Evolutionary conservation across 169 alveolate genomes (phyloP).

Genomic region (Plasmodium vivax): DNA sequence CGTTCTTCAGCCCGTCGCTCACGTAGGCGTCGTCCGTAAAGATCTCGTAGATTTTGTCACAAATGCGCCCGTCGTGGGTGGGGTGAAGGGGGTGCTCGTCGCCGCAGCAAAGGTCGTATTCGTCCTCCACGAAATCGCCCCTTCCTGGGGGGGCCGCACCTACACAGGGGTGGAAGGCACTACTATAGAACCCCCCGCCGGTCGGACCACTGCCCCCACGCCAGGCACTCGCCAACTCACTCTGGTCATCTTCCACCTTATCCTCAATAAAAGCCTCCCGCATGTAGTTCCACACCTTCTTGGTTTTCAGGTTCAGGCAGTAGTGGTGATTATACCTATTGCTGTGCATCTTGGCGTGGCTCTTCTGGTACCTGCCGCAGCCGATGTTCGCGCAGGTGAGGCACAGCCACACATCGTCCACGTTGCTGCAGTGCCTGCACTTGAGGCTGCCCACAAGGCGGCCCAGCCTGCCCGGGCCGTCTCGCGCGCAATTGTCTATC

Average conservation of each 20-base stretch:
- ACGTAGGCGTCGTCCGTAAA: constrained; percentile 53
- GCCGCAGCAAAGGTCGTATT: neutral
- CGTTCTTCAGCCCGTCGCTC: constrained; percentile 58
- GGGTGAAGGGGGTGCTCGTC: neutral
- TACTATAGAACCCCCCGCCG: neutral
- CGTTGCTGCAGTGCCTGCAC: constrained; percentile 49
- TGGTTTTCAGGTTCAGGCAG: constrained; percentile 54
- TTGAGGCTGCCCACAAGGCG: constrained; percentile 9
- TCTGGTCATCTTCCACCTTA: constrained; percentile 6
- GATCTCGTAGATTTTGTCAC: constrained; percentile 37
- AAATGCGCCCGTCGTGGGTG: constrained; percentile 7
- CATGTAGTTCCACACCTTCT: constrained; percentile 51
- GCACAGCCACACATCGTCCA: constrained; percentile 65
- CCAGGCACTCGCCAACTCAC: neutral
- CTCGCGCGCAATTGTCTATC: too few relatives aligned
- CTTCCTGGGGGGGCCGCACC: neutral
- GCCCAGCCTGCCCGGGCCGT: neutral
- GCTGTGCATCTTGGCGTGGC: constrained; percentile 71
- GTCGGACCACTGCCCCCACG: neutral
- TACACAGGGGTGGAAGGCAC: neutral
- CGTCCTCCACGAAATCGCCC: neutral
- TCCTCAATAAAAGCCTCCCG: constrained; percentile 37
- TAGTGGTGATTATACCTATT: constrained; percentile 35
- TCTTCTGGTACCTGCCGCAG: constrained; percentile 52
- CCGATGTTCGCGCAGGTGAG: constrained; percentile 60